Conservation (phyloP, 257 asterid species). For the Buddleja alternifolia region DNA sequence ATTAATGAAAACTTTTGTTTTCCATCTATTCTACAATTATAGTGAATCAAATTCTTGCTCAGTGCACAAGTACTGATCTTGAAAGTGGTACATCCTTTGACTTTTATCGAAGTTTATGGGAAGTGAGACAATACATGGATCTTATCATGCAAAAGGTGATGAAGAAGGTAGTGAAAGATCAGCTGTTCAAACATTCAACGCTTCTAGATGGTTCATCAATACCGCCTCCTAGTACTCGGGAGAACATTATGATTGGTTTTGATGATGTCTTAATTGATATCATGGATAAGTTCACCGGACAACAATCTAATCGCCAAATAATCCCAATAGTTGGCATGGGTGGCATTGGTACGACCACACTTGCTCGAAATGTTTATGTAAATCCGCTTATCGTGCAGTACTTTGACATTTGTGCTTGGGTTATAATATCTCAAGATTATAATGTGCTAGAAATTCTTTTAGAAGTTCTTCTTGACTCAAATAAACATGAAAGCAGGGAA, state of each 20-base stretch:
- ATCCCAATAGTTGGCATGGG: background rate
- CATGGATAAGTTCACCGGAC: slow-evolving; percentile 1
- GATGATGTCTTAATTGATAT: background rate
- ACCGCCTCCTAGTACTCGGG: background rate
- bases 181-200: too few relatives aligned
- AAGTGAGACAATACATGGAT: background rate
- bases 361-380: slow-evolving; percentile 11
- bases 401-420: too few relatives aligned
- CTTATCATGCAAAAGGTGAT: too few relatives aligned
- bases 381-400: background rate
- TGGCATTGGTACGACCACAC: slow-evolving; percentile 27
- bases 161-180: too few relatives aligned
- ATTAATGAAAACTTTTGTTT: too few relatives aligned
- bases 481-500: background rate
- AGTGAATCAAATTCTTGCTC: too few relatives aligned
- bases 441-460: background rate
- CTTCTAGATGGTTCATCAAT: too few relatives aligned
- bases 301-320: too few relatives aligned
- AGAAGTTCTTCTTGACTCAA: background rate
- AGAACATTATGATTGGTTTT: background rate
- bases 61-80: too few relatives aligned
- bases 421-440: too few relatives aligned
- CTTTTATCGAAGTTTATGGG: background rate
- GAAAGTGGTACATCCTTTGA: too few relatives aligned
- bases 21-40: too few relatives aligned